Evolutionary conservation across 768 basidiomycete species (phyloP).

Genomic region (Aureoboletus auriporus): DNA sequence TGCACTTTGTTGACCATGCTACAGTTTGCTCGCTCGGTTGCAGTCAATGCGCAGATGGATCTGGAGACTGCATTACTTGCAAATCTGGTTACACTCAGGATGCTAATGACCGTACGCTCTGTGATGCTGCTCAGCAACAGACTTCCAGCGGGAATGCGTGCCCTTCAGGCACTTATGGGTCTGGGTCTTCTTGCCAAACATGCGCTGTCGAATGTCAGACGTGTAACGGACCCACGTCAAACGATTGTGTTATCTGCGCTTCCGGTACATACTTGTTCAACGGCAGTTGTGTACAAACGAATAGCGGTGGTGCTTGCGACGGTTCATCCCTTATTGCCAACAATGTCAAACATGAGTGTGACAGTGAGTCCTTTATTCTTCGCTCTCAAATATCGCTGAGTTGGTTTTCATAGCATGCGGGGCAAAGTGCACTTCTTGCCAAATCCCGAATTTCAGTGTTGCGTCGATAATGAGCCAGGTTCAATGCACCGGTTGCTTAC

Average conservation of each 20-base stretch:
- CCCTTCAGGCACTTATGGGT: conserved; percentile 62
- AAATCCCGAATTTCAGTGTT: conserved; percentile 65
- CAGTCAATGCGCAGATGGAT: conserved; percentile 58
- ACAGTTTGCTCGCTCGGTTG: conserved; percentile 75
- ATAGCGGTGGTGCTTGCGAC: conserved; percentile 67
- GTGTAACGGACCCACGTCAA: conserved; percentile 65
- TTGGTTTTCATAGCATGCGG: conserved; percentile 60
- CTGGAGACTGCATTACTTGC: conserved; percentile 72
- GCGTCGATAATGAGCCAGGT: conserved; percentile 61
- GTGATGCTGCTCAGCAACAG: conserved; percentile 48
- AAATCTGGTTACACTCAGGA: conserved; percentile 64
- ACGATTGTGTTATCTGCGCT: conserved; percentile 68
- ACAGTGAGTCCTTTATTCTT: conserved; percentile 44
- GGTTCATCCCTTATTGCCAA: conserved; percentile 71
- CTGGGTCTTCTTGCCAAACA: conserved; percentile 45
- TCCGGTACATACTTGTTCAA: conserved; percentile 58
- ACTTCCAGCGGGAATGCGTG: conserved; percentile 55
- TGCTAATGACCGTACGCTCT: conserved; percentile 62
- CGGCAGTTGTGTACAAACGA: conserved; percentile 65
- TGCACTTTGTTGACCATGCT: neutral
- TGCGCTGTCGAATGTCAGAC: conserved; percentile 70
- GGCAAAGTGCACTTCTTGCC: conserved; percentile 74
- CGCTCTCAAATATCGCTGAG: neutral
- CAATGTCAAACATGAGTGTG: conserved; percentile 79
- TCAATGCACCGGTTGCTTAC: conserved; percentile 76